phyloP scores from a whole-genome alignment of 2,329 filamentous ascomycete genomes.

The Trichoderma sp. region DNA sequence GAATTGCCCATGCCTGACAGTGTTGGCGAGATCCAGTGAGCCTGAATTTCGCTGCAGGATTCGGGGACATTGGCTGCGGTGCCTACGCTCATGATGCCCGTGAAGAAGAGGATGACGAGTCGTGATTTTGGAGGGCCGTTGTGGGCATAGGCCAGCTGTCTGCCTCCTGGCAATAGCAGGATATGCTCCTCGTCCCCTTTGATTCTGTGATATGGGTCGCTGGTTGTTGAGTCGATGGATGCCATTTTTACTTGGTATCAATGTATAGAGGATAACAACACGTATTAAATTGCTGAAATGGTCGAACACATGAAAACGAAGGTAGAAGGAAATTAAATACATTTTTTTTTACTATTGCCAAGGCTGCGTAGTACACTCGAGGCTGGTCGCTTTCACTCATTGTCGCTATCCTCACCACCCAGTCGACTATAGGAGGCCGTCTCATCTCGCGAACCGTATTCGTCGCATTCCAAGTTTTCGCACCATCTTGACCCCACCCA shows the following conservation, averaged over 20 bases:
- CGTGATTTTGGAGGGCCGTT: conserved; percentile 32
- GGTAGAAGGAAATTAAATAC: too few species aligned
- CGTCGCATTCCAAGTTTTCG: too few species aligned
- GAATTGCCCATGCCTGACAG: not conserved
- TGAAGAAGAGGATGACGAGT: conserved; percentile 34
- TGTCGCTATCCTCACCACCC: too few species aligned
- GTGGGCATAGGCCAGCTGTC: conserved; percentile 34
- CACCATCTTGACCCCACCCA: too few species aligned
- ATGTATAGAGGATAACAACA: not conserved
- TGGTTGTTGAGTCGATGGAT: not conserved
- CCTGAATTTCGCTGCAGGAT: not conserved
- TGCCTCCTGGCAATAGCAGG: conserved; percentile 24
- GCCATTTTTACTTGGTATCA: too few species aligned
- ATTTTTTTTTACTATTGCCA: too few species aligned
- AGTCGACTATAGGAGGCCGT: not conserved
- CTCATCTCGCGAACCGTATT: not conserved
- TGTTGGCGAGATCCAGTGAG: conserved; percentile 2
- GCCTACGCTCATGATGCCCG: conserved; percentile 33
- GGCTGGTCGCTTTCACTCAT: not conserved
- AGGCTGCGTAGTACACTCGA: not conserved
- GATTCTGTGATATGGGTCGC: not conserved
- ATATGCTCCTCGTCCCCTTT: conserved; percentile 13
- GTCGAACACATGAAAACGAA: too few species aligned
- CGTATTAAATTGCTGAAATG: too few species aligned
- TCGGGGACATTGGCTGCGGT: conserved; percentile 21